Conservation (phyloP, 2,329 filamentous ascomycete species). For the Zymoseptoria brevis region DNA sequence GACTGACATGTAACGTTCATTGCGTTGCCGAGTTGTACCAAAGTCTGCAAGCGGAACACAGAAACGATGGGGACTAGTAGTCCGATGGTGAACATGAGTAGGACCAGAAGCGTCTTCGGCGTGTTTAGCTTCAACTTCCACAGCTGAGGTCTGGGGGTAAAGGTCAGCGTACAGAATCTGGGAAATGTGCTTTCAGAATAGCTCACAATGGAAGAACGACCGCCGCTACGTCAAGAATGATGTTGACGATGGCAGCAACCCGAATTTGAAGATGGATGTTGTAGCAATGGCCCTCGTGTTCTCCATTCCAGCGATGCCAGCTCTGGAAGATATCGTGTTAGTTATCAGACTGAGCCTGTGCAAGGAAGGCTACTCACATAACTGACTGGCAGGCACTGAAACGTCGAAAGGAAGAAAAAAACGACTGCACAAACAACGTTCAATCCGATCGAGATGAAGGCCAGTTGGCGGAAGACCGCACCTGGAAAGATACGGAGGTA, state of each 20-base stretch:
- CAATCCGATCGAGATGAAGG: constrained; percentile 8
- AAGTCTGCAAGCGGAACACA: constrained; percentile 10
- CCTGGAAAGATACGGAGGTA: constrained; percentile 12
- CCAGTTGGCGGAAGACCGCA: constrained; percentile 6
- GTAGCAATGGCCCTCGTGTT: constrained; percentile 9
- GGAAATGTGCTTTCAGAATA: too few relatives aligned
- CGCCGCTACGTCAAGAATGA: constrained; percentile 12
- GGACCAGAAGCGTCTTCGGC: constrained; percentile 12
- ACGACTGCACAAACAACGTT: constrained; percentile 11
- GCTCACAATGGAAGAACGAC: constrained; percentile 8
- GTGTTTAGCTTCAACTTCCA: constrained; percentile 12
- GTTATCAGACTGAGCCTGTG: neutral
- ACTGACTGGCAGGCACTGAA: constrained; percentile 10
- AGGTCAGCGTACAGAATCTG: too few relatives aligned
- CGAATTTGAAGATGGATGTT: constrained; percentile 12
- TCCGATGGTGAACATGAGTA: constrained; percentile 15
- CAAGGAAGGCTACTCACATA: constrained; percentile 1
- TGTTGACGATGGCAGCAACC: constrained; percentile 12
- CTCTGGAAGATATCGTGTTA: neutral
- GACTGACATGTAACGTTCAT: constrained; percentile 10
- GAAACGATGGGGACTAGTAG: constrained; percentile 13
- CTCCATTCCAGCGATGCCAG: constrained; percentile 10
- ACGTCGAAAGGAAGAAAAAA: constrained; percentile 10
- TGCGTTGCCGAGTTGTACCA: constrained; percentile 12
- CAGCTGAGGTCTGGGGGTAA: constrained; percentile 4